Conservation (phyloP, 1,284 basidiomycete species). For the Ganoderma sinense region DNA sequence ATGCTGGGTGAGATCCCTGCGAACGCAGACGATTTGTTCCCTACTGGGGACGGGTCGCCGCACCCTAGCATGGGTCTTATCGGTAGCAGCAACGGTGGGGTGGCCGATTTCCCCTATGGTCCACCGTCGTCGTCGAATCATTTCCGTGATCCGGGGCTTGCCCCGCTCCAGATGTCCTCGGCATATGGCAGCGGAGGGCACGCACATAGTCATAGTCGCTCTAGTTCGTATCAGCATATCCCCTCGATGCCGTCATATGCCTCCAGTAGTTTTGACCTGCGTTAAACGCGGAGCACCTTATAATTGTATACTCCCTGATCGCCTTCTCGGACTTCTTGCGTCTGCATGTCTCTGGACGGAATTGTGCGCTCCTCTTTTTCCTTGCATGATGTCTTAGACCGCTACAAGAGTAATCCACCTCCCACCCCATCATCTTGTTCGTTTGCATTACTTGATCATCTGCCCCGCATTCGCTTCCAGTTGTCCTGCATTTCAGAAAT, state of each 20-base stretch:
- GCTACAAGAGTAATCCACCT: slow-evolving; percentile 10
- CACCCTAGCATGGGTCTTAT: slow-evolving; percentile 8
- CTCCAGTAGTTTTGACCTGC: slow-evolving; percentile 9
- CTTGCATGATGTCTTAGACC: neutral
- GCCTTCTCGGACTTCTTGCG: slow-evolving; percentile 10
- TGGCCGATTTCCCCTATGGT: slow-evolving; percentile 13
- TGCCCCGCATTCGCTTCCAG: neutral
- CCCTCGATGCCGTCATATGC: slow-evolving; percentile 10
- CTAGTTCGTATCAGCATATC: slow-evolving; percentile 9
- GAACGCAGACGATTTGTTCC: slow-evolving; percentile 15
- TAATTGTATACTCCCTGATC: neutral
- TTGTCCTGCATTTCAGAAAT: neutral
- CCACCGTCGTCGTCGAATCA: neutral
- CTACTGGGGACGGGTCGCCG: slow-evolving; percentile 4
- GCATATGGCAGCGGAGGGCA: neutral
- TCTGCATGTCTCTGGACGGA: slow-evolving; percentile 4
- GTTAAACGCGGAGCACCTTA: neutral
- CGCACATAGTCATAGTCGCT: neutral
- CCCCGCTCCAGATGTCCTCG: neutral
- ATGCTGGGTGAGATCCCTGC: slow-evolving; percentile 20
- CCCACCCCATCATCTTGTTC: neutral
- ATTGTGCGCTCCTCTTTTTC: neutral
- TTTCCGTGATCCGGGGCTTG: slow-evolving; percentile 16
- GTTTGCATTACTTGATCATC: neutral
- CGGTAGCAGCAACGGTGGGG: neutral